phyloP scores from a whole-genome alignment of 306 rosid species.

The Vigna angularis region DNA sequence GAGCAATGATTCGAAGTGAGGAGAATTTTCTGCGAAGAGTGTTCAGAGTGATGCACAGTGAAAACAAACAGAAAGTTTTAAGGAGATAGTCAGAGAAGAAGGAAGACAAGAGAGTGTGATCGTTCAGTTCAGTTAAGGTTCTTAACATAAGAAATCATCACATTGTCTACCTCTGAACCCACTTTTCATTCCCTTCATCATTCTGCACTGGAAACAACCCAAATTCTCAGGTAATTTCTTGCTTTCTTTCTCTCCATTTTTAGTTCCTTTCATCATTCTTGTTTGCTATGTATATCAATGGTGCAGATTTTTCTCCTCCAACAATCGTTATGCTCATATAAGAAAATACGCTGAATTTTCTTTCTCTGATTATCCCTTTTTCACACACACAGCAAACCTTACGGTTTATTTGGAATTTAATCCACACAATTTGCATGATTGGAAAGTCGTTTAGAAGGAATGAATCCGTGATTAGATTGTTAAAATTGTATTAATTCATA shows the following conservation, averaged over 20 bases:
- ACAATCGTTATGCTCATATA: neutral
- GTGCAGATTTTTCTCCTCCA: neutral
- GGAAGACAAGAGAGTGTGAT: neutral
- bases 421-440: neutral
- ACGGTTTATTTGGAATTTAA: neutral
- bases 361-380: neutral
- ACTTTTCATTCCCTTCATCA: neutral
- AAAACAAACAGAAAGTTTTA: slow-evolving; percentile 2
- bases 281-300: neutral
- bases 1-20: neutral
- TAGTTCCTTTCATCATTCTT: neutral
- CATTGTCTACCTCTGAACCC: neutral
- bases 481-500: too few species aligned
- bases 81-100: neutral
- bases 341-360: neutral
- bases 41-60: neutral
- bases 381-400: neutral
- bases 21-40: neutral
- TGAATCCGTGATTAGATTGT: too few species aligned
- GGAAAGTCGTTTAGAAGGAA: neutral
- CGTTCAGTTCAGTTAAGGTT: neutral
- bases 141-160: neutral
- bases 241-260: neutral
- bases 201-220: neutral
- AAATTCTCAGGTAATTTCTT: neutral